Evolutionary conservation across 768 basidiomycete genomes (phyloP), one percentile per base, ranked within the genome.

Genomic region (Suillus spraguei): DNA sequence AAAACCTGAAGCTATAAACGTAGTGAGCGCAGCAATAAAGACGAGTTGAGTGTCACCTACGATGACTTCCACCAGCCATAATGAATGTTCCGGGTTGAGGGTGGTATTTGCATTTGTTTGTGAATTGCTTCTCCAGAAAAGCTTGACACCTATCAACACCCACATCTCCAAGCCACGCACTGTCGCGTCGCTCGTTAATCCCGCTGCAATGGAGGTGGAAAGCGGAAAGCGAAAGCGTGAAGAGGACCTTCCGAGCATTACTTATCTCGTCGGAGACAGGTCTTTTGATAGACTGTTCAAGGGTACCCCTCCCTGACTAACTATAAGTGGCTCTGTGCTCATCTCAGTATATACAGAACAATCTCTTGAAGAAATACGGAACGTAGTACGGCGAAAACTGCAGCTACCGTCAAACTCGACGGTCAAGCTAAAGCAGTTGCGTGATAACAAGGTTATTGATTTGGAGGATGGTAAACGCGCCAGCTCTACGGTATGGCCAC

Each of bases 391-490:
- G 52, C 82, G 76, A 64, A 94, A 92, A 74, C 79, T 94, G 22
- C 78, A 79, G 3, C 77, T 93, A 2, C 65, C 77, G 22, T 62
- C 72, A 0, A 75, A 79, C 52, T 69, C 77, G 6, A 63, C 69
- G 7, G 64, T 84, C 20, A 72, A 73, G 16, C 78, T 85, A 17
- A 73, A 73, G 24, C 91, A 91, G 66, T 68, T 90, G 54, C 82
- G 88, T 39, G 80, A 80, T 24, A 83, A 79, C 9, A 77, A 76
- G 63, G 70, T 72, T 16, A 81, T 92, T 28, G 89, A 90, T 71
- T 79, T 94, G n/a, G 91, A 91, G 41, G 91, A 94, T 70, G 89
- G 92, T 91, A 67, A 65, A 72, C 17, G 22, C 56, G 38, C 17
- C 56, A 20, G 28, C 39, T 24, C 52, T 58, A 11, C 5, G 5